These are phyloP conservation scores for Lizonia empirigonia DNA, from an alignment of 2,329 filamentous ascomycete genomes.

Conservation along the genomic window DNA sequence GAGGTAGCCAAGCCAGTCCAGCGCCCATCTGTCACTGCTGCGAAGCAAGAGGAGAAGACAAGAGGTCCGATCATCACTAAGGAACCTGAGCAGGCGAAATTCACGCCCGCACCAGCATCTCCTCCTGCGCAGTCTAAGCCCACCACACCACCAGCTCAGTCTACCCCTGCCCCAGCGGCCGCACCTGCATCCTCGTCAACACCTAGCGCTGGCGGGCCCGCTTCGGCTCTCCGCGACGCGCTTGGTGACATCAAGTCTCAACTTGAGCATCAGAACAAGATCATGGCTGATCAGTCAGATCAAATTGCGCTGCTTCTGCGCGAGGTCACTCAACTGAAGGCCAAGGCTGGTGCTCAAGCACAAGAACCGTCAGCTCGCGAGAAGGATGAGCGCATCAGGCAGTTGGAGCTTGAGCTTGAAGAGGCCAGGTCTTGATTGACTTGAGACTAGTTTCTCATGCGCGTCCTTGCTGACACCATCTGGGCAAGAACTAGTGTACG, in stretches of 20 bases:
- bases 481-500: slow-evolving; percentile 2
- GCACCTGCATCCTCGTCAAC: slow-evolving; percentile 46
- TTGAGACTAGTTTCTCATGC: slow-evolving; percentile 6
- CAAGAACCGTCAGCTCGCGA: slow-evolving; percentile 40
- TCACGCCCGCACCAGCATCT: slow-evolving; percentile 45
- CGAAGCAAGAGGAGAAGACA: slow-evolving; percentile 50
- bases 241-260: slow-evolving; percentile 78
- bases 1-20: slow-evolving; percentile 78
- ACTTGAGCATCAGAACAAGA: slow-evolving; percentile 76
- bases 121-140: slow-evolving; percentile 43
- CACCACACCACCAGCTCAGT: slow-evolving; percentile 42
- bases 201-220: slow-evolving; percentile 52
- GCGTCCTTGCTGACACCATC: neutral
- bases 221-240: slow-evolving; percentile 65
- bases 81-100: slow-evolving; percentile 55
- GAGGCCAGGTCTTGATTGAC: slow-evolving; percentile 45
- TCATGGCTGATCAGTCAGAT: slow-evolving; percentile 77
- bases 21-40: slow-evolving; percentile 53
- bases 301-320: slow-evolving; percentile 76
- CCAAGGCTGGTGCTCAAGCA: slow-evolving; percentile 62
- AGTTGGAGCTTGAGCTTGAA: slow-evolving; percentile 50
- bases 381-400: slow-evolving; percentile 50
- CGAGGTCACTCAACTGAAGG: slow-evolving; percentile 67
- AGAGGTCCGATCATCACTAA: slow-evolving; percentile 39
- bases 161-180: slow-evolving; percentile 48